Percentiles rank a stretch among this genome's conserved stretches.
These are phyloP conservation scores for Botrytis cinerea DNA, from an alignment of 2,329 filamentous ascomycete species.

Conservation along the genomic window DNA sequence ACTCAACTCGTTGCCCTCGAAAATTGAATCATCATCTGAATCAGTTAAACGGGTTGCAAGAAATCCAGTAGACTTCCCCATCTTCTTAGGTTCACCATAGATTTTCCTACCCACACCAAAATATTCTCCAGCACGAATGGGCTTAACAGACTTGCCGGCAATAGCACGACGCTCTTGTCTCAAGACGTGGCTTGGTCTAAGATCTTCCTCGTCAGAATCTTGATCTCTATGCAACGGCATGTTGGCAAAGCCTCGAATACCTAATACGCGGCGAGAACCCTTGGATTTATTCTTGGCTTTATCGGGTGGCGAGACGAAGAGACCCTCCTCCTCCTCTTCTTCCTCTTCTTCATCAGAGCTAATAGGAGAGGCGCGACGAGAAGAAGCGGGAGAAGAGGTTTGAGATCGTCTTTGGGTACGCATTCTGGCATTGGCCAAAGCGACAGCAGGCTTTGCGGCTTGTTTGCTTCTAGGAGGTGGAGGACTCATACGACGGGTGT, in stretches of 20 bases:
- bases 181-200: constrained; percentile 3
- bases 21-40: neutral
- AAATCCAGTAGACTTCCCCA: neutral
- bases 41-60: neutral
- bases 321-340: neutral
- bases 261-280: neutral
- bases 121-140: neutral
- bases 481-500: neutral
- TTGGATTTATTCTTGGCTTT: neutral
- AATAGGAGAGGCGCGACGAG: neutral
- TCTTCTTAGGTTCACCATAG: neutral
- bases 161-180: neutral
- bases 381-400: neutral
- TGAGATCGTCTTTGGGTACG: neutral
- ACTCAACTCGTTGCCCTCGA: neutral
- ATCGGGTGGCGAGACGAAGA: neutral
- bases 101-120: neutral
- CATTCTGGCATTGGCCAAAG: neutral
- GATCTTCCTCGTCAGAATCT: constrained; percentile 10
- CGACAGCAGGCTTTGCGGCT: neutral
- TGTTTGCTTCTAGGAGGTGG: neutral
- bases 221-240: constrained; percentile 11
- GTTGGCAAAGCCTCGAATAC: constrained; percentile 12
- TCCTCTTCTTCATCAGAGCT: neutral
- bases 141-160: neutral